Base-by-base conservation (phyloP, 2,329 filamentous ascomycete genomes). In the Sporothrix schenckii region DNA sequence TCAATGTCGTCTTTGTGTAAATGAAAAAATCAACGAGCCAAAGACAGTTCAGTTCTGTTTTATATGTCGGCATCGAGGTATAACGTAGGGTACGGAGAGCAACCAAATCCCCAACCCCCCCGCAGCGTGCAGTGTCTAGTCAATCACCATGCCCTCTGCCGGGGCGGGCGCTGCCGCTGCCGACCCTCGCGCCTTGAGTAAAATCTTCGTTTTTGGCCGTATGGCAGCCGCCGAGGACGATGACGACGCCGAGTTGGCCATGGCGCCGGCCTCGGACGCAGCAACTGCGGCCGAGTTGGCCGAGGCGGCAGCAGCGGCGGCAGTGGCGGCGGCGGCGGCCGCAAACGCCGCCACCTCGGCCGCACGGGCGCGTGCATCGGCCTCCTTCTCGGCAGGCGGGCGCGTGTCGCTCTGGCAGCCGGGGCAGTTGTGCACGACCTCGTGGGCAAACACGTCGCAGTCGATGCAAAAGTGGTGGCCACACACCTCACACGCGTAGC, bases 401-500 rank as follows among this genome's bases (percentile, higher is more conserved):
- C 82, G 76, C 4, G 80, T 81, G 70, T 83, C 82, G 76, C 85
- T 86, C 79, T 88, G 90, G 79, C 95, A 99, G 0, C 94, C 94
- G 0, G 95, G 94, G 77, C 95, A 99, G 80, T 98, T 98, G 79
- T 99, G 94, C 67, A 97, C 87, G 14, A 96, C 88, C 81, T 97
- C 93, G 78, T 99, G 95, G 30, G 92, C 91, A 81, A 95, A 97
- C 30, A 97, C 89, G 79, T 99, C 95, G 79, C 95, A 99, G 79
- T 99, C 95, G 74, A 99, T 96, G 83, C 95, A 99, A 78, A 98
- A 99, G 80, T 98, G 94, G 72, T 92, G 89, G 3, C 86, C 81
- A 80, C 95, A 99, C n/a, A 90, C 89, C 75, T 91, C 87, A 79
- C 95, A 99, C 71, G 92, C 92, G 78, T 99, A 99, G 67, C 95